Evolutionary conservation across 2,329 filamentous ascomycete species (phyloP).

Genomic region (Trichophyton benhamiae): DNA sequence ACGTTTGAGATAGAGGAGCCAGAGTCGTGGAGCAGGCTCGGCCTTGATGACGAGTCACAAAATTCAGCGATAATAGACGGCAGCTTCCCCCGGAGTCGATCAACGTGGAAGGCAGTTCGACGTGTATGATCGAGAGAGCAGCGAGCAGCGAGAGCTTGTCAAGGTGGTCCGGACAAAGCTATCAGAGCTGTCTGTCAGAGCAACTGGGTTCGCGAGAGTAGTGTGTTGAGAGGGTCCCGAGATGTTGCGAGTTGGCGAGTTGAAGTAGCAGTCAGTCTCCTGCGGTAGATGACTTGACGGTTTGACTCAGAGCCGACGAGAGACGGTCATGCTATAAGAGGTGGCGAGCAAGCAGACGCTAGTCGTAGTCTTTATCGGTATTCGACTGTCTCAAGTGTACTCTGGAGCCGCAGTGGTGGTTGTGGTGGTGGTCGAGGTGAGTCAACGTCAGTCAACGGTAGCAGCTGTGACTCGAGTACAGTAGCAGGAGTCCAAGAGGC

Average conservation of each 20-base stretch:
- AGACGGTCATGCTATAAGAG: neutral
- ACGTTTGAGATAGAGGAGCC: neutral
- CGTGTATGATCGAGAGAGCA: no score
- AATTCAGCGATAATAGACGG: neutral
- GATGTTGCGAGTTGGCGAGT: neutral
- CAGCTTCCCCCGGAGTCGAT: neutral
- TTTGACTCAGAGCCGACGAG: neutral
- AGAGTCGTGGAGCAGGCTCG: neutral
- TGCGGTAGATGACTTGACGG: neutral
- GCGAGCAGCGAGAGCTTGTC: no score
- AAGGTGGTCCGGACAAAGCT: no score
- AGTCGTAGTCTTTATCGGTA: neutral
- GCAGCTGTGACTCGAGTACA: conserved; percentile 19
- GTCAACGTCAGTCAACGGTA: conserved; percentile 15
- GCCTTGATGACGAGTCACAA: conserved; percentile 3
- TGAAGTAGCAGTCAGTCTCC: neutral
- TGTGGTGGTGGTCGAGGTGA: conserved; percentile 12
- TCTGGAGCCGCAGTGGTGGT: no score
- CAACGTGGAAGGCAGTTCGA: neutral
- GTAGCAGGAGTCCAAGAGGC: conserved; percentile 9
- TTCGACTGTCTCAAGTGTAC: no score
- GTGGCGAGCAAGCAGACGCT: neutral
- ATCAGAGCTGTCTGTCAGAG: no score
- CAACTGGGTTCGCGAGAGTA: neutral
- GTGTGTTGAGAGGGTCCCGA: neutral